These are phyloP conservation scores for Paraphoma sp. DNA, from an alignment of 2,329 filamentous ascomycete species.

Conservation along the genomic window DNA sequence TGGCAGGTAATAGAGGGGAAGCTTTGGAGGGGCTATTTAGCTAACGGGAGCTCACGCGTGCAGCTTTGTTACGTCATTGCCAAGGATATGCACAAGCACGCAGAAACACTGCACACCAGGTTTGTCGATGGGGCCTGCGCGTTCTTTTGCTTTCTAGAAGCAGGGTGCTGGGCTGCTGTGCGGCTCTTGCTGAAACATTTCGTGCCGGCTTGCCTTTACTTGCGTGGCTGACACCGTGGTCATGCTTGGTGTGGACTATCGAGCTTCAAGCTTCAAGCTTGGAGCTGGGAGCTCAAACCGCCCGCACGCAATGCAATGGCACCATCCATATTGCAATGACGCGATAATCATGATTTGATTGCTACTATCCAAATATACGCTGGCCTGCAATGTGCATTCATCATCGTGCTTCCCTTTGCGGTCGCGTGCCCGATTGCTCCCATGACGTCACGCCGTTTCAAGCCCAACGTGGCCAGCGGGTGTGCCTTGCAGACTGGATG, in stretches of 20 bases:
- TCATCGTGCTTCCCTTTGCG: slow-evolving; percentile 5
- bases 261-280: slow-evolving; percentile 10
- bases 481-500: slow-evolving; percentile 43
- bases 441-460: slow-evolving; percentile 34
- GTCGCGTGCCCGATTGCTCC: slow-evolving; percentile 23
- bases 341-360: slow-evolving; percentile 19
- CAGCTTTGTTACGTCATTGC: slow-evolving; percentile 39
- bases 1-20: slow-evolving; percentile 22
- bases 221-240: neutral
- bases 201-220: neutral
- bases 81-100: slow-evolving; percentile 23
- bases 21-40: slow-evolving; percentile 45
- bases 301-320: slow-evolving; percentile 2
- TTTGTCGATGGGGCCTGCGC: slow-evolving; percentile 4
- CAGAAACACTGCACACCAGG: neutral
- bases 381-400: slow-evolving; percentile 14
- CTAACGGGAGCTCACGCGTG: slow-evolving; percentile 26
- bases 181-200: slow-evolving; percentile 24
- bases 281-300: neutral
- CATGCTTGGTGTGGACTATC: neutral
- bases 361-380: slow-evolving; percentile 29
- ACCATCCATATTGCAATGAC: slow-evolving; percentile 9
- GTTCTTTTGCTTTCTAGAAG: slow-evolving; percentile 1
- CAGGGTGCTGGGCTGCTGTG: slow-evolving; percentile 9
- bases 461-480: slow-evolving; percentile 32